These are phyloP conservation scores for Cicer chorassanicum DNA, from an alignment of 306 rosid species.

Conservation along the genomic window DNA sequence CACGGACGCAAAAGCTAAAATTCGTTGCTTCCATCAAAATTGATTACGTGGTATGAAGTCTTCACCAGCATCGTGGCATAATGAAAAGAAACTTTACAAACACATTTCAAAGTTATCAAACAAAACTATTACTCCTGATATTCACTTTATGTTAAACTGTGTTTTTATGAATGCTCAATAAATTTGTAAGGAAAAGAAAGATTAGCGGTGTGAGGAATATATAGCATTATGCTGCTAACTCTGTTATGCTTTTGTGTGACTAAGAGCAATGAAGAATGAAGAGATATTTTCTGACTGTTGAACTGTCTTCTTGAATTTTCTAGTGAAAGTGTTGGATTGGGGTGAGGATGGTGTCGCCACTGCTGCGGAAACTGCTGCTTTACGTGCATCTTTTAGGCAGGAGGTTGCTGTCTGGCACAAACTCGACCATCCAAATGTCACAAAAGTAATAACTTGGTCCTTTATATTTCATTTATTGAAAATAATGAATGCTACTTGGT, in stretches of 20 bases:
- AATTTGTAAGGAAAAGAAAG: conserved; percentile 5
- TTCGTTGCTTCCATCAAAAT: background rate
- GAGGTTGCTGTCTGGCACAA: conserved; percentile 99
- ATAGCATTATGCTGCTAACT: background rate
- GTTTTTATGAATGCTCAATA: background rate
- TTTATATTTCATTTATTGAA: conserved; percentile 39
- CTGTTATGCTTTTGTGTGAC: conserved; percentile 19
- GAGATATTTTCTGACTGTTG: conserved; percentile 29
- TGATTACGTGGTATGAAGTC: background rate
- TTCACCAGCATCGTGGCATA: background rate
- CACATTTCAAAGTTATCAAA: background rate
- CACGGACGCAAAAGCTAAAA: background rate
- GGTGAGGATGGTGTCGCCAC: conserved; percentile 90
- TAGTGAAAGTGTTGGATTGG: conserved; percentile 98
- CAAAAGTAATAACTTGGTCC: conserved; percentile 61
- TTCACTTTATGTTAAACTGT: background rate
- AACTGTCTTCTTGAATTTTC: conserved; percentile 48
- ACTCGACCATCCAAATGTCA: conserved; percentile 94
- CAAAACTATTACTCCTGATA: background rate
- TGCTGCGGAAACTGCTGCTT: conserved; percentile 71
- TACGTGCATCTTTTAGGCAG: conserved; percentile 90
- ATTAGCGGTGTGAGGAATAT: background rate
- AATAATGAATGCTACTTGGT: conserved; percentile 32
- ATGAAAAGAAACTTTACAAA: background rate
- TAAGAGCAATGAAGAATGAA: conserved; percentile 12